Evolutionary conservation across 208 protist genomes (phyloP).

Genomic region (Dictyostelium gargantuum): DNA sequence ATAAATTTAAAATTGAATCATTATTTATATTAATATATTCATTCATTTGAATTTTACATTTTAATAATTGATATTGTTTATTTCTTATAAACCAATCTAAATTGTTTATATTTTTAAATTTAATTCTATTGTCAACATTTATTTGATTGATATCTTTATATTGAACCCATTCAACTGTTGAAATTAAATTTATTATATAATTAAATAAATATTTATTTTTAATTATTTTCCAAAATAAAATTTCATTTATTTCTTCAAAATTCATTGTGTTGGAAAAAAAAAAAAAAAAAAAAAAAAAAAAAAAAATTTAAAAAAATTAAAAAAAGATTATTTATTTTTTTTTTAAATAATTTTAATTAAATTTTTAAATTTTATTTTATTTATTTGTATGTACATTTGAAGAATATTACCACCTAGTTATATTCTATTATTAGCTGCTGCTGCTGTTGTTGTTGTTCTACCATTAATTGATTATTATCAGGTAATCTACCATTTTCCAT

Average conservation of each 20-base stretch:
- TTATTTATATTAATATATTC: neutral
- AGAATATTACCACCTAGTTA: too few relatives aligned
- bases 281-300: too few relatives aligned
- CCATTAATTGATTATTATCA: neutral
- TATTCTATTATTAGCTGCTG: too few relatives aligned
- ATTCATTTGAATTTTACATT: neutral
- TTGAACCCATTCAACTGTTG: neutral
- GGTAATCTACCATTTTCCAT: neutral
- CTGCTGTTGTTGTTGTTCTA: neutral
- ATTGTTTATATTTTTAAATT: neutral
- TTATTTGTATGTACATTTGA: too few relatives aligned
- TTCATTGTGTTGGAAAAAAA: too few relatives aligned
- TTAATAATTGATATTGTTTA: neutral
- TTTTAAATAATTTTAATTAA: too few relatives aligned
- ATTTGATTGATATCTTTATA: neutral
- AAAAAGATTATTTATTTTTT: too few relatives aligned
- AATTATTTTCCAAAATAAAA: neutral
- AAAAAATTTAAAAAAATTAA: too few relatives aligned
- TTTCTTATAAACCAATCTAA: neutral
- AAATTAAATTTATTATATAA: neutral
- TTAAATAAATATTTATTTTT: neutral
- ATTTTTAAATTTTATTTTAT: too few relatives aligned
- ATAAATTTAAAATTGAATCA: neutral
- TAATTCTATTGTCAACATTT: neutral
- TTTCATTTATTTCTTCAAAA: neutral